A percentile compares a stretch with the other conserved stretches of the same genome.
phyloP scores from a whole-genome alignment of 2,329 filamentous ascomycete species.

The Fusarium foetens region DNA sequence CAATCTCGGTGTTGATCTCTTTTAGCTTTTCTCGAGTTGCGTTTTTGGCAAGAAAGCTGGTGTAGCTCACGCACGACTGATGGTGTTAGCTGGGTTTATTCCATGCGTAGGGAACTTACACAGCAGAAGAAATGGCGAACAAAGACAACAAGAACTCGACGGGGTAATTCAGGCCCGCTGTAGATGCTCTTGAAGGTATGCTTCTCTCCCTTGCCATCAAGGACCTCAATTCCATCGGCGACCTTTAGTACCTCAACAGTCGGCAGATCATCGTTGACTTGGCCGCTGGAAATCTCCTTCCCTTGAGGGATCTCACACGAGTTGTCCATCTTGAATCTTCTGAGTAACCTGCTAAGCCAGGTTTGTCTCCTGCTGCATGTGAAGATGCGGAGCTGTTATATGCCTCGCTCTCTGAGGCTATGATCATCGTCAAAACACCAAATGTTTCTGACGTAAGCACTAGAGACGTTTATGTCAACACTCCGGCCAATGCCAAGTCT shows the following conservation, averaged over 20 bases:
- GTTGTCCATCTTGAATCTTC: not conserved
- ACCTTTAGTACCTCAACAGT: not conserved
- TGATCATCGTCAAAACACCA: not conserved
- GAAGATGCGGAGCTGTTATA: not conserved
- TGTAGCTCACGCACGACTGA: conserved; percentile 19
- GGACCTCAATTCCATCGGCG: conserved; percentile 6
- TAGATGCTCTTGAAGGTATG: conserved; percentile 29
- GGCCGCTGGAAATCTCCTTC: not conserved
- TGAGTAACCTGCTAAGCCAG: fast-evolving
- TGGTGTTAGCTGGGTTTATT: not conserved
- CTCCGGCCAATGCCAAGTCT: not conserved
- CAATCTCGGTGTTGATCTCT: conserved; percentile 10
- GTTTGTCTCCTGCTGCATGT: not conserved
- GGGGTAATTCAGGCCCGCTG: not conserved
- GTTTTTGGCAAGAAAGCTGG: conserved; percentile 4
- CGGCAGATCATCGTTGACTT: conserved; percentile 14
- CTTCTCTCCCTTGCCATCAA: conserved; percentile 3
- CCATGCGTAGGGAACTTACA: not conserved
- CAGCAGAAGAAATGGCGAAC: conserved; percentile 31
- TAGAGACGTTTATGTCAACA: not conserved
- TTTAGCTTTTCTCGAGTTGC: conserved; percentile 25
- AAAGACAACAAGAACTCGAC: conserved; percentile 22
- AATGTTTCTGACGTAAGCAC: not conserved
- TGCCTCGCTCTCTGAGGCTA: not conserved
- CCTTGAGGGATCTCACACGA: not conserved